phyloP scores from a whole-genome alignment of 331 rosid species.

The Spiraea crenata region DNA sequence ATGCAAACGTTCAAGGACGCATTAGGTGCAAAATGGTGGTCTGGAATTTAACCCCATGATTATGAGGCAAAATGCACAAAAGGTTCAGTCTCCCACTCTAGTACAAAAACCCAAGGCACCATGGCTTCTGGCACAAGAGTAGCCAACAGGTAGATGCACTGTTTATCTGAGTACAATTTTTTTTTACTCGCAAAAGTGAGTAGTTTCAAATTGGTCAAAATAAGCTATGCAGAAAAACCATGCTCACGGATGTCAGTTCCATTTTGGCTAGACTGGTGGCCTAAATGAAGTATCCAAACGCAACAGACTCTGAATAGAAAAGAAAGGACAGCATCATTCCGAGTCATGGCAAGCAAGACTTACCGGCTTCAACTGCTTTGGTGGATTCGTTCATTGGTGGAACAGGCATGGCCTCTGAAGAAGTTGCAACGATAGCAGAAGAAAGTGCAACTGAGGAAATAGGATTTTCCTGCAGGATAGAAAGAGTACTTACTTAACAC shows the following conservation, averaged over 20 bases:
- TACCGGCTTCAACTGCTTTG: slow-evolving; percentile 54
- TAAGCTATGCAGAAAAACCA: background rate
- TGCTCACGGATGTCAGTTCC: background rate
- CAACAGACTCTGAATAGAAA: background rate
- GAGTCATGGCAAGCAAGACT: slow-evolving; percentile 33
- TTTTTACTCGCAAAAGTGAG: background rate
- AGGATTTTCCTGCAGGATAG: slow-evolving; percentile 44
- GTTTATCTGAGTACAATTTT: background rate
- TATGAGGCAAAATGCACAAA: background rate
- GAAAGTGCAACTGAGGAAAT: slow-evolving; percentile 32
- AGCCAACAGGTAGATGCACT: background rate
- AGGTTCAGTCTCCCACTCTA: background rate
- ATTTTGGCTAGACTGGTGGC: background rate
- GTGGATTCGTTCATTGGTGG: slow-evolving; percentile 33
- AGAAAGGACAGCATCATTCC: background rate
- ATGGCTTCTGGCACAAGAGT: background rate
- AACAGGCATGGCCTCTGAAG: slow-evolving; percentile 33
- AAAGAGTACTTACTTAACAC: slow-evolving; percentile 14
- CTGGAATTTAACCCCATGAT: background rate
- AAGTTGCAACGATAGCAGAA: slow-evolving; percentile 18
- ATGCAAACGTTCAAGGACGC: background rate
- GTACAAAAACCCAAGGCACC: background rate
- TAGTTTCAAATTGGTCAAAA: background rate
- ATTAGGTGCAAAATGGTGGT: background rate
- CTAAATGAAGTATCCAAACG: background rate